These are phyloP conservation scores for Pythium angustatum DNA, from an alignment of 352 stramenopile genomes.

Conservation along the genomic window DNA sequence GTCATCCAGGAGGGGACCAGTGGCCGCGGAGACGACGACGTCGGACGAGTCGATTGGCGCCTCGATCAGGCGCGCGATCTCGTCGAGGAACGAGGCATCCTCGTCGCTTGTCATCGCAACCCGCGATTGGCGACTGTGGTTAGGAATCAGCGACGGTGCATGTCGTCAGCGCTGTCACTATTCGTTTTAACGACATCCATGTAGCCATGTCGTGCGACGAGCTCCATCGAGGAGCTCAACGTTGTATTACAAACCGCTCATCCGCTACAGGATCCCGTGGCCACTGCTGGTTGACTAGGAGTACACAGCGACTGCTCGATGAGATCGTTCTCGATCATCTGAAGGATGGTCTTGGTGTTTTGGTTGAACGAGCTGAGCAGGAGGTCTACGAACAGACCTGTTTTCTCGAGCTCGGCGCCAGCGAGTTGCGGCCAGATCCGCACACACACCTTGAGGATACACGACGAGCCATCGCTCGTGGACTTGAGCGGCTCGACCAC, in stretches of 20 bases:
- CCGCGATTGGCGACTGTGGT: too few species aligned
- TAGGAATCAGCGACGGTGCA: too few species aligned
- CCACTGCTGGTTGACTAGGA: too few species aligned
- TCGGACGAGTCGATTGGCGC: not conserved
- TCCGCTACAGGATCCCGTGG: too few species aligned
- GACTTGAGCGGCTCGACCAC: not conserved
- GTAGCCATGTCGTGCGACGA: too few species aligned
- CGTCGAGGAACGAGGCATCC: slow-evolving; percentile 8
- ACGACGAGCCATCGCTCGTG: not conserved
- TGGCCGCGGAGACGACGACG: not conserved
- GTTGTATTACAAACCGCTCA: too few species aligned
- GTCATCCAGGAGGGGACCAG: not conserved
- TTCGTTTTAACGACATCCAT: slow-evolving; percentile 2
- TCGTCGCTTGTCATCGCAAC: too few species aligned
- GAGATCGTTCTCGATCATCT: slow-evolving; percentile 18
- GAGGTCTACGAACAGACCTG: slow-evolving; percentile 7
- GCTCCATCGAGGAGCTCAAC: too few species aligned
- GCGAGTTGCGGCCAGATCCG: slow-evolving; percentile 4
- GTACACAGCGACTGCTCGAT: slow-evolving; percentile 9
- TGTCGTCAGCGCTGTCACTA: not conserved
- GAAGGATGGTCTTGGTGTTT: slow-evolving; percentile 13
- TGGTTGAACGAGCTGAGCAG: slow-evolving; percentile 9
- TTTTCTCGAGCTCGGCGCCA: not conserved
- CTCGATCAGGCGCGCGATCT: slow-evolving; percentile 1
- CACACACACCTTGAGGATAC: slow-evolving; percentile 1